Evolutionary conservation across 1,284 basidiomycete genomes (phyloP).

Genomic region (Boletus mariae): DNA sequence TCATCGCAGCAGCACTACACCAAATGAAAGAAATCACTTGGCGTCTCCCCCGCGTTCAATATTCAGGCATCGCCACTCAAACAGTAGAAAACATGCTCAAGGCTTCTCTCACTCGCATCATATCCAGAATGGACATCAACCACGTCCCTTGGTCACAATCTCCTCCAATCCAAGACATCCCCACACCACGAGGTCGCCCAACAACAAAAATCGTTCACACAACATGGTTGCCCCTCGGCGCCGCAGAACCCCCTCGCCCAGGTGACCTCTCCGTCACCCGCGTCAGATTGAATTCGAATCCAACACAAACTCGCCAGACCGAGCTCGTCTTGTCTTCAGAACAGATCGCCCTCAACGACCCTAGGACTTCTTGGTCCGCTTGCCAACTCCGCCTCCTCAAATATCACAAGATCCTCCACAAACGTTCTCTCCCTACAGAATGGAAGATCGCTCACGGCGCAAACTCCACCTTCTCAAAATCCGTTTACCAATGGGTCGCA

Average conservation of each 20-base stretch:
- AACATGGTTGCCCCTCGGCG: not conserved
- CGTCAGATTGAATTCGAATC: not conserved
- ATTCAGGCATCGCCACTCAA: not conserved
- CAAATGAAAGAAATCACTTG: no score
- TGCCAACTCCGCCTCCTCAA: not conserved
- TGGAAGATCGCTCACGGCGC: not conserved
- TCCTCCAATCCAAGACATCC: no score
- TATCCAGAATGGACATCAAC: not conserved
- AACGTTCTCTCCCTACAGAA: not conserved
- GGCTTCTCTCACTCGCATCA: no score
- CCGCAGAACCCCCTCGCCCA: not conserved
- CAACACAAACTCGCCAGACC: not conserved
- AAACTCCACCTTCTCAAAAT: no score
- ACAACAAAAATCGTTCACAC: not conserved
- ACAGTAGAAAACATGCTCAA: no score
- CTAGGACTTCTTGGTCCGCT: not conserved
- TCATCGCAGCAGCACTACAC: not conserved
- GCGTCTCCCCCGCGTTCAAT: not conserved
- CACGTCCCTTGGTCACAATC: not conserved
- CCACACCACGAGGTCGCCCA: not conserved
- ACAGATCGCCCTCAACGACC: not conserved
- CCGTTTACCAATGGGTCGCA: not conserved
- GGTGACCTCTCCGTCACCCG: no score
- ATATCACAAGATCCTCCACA: not conserved
- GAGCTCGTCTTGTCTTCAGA: not conserved